Conservation (phyloP, 306 rosid genomes). For the Inga leiocalycina region DNA sequence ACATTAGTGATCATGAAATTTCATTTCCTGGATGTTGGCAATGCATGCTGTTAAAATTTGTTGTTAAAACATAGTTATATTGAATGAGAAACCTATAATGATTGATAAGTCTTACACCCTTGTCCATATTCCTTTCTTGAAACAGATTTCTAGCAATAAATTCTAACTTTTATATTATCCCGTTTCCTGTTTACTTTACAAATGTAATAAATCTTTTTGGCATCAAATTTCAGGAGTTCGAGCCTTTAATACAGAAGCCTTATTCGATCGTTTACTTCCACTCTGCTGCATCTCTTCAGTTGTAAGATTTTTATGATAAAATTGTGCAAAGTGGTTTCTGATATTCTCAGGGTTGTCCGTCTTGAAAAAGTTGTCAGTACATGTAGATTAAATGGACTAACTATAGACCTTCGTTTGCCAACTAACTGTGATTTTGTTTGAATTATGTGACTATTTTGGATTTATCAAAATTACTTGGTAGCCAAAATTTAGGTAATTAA, state of each 20-base stretch:
- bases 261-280: conserved; percentile 90
- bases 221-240: conserved; percentile 80
- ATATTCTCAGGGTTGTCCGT: conserved; percentile 1
- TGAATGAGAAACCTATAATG: background rate
- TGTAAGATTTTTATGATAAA: conserved; percentile 60
- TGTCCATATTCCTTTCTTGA: background rate
- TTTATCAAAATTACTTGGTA: conserved; percentile 7
- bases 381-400: background rate
- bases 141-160: conserved; percentile 15
- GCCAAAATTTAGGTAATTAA: conserved; percentile 20
- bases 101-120: background rate
- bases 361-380: conserved; percentile 1
- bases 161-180: background rate
- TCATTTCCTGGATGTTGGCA: conserved; percentile 27
- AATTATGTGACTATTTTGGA: background rate
- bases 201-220: conserved; percentile 25
- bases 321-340: conserved; percentile 25
- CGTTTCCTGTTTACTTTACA: background rate
- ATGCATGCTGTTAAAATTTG: background rate
- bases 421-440: conserved; percentile 17
- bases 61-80: background rate
- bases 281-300: conserved; percentile 95
- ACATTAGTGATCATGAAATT: conserved; percentile 26
- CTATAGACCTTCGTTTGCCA: conserved; percentile 12
- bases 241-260: conserved; percentile 94